phyloP scores from a whole-genome alignment of 2,329 filamentous ascomycete genomes.

The Cytospora schulzeri region DNA sequence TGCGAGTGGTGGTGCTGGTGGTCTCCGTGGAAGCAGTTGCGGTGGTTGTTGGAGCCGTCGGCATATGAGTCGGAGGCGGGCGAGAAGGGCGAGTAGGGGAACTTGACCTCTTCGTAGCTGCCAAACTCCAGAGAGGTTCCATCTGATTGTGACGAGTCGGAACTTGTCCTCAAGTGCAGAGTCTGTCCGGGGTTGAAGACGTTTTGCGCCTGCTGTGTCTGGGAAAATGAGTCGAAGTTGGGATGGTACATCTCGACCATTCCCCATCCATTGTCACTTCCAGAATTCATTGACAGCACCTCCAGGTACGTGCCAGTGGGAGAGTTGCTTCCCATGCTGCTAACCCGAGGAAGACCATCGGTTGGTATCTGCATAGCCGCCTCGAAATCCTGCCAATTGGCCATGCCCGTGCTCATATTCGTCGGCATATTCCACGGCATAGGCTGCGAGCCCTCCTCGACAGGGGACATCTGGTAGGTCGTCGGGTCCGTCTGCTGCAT shows the following conservation, averaged over 20 bases:
- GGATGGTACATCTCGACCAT: conserved; percentile 75
- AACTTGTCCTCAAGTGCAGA: conserved; percentile 82
- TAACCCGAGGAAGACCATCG: conserved; percentile 47
- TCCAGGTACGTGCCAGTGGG: conserved; percentile 82
- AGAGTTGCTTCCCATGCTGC: conserved; percentile 61
- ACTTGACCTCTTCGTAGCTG: conserved; percentile 80
- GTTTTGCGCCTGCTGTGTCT: conserved; percentile 55
- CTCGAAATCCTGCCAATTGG: conserved; percentile 81
- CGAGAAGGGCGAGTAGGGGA: conserved; percentile 79
- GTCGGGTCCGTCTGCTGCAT: conserved; percentile 57
- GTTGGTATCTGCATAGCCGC: conserved; percentile 53
- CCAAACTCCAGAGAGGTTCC: conserved; percentile 67
- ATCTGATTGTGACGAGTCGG: conserved; percentile 80
- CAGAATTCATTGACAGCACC: conserved; percentile 77
- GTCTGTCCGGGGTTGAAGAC: conserved; percentile 94
- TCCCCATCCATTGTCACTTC: conserved; percentile 86
- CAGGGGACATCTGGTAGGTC: conserved; percentile 61
- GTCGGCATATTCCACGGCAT: conserved; percentile 34
- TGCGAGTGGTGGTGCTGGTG: conserved; percentile 48
- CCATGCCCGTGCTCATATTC: conserved; percentile 66
- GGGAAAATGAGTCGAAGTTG: conserved; percentile 68
- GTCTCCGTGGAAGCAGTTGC: conserved; percentile 64
- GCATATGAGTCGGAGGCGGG: conserved; percentile 76
- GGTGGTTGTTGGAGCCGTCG: conserved; percentile 60
- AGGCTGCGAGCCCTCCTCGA: conserved; percentile 54